These are phyloP conservation scores for Paramecium bursaria DNA, from an alignment of 73 alveolate species.

Conservation along the genomic window DNA sequence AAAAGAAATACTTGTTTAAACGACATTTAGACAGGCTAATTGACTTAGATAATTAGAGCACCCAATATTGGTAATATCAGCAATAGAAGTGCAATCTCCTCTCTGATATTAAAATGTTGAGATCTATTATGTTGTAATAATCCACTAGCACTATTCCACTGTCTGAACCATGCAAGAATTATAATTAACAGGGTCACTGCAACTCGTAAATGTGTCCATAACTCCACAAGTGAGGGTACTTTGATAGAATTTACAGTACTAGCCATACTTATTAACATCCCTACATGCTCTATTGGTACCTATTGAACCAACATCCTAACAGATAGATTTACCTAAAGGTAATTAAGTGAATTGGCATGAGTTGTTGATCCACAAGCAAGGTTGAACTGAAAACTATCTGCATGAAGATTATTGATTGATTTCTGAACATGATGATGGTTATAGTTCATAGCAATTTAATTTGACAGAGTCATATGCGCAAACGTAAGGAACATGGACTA, in stretches of 20 bases:
- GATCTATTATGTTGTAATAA: background rate
- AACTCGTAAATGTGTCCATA: too few species aligned
- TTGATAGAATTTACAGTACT: background rate
- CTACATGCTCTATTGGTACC: too few species aligned
- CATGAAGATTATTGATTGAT: too few species aligned
- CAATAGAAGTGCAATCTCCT: background rate
- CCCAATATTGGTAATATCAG: background rate
- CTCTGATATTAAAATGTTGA: background rate
- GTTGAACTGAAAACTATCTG: too few species aligned
- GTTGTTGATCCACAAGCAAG: too few species aligned
- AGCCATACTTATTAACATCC: background rate
- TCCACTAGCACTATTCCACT: conserved; percentile 2
- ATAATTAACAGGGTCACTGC: background rate
- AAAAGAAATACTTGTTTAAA: background rate
- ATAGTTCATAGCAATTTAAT: too few species aligned
- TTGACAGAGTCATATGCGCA: too few species aligned
- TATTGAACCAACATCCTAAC: too few species aligned
- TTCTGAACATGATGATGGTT: too few species aligned
- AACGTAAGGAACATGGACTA: too few species aligned
- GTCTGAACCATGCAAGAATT: conserved; percentile 15
- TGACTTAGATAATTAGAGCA: conserved; percentile 37
- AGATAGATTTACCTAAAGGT: conserved; percentile 1
- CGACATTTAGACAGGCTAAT: background rate
- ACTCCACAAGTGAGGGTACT: background rate
- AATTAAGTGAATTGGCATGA: background rate